Evolutionary conservation across 2,329 filamentous ascomycete species (phyloP).

Genomic region (Achaetomium macrosporum): DNA sequence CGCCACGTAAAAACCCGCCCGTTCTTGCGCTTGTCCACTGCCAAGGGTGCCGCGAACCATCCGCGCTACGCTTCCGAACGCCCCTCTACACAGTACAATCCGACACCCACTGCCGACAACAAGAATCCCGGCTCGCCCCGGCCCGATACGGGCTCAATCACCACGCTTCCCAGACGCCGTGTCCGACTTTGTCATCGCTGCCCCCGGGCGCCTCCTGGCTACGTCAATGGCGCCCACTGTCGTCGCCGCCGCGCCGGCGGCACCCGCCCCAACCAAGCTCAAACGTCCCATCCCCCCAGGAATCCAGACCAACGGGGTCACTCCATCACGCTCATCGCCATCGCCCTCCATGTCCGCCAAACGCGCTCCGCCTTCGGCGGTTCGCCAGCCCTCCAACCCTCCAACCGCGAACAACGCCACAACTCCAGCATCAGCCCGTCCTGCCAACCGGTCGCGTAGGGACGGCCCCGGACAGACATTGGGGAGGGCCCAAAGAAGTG

Average conservation of each 20-base stretch:
- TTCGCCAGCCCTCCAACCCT: constrained; percentile 45
- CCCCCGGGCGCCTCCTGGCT: constrained; percentile 14
- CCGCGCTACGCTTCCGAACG: not conserved
- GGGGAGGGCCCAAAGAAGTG: constrained; percentile 46
- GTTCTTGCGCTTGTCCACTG: too few species aligned
- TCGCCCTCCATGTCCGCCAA: constrained; percentile 53
- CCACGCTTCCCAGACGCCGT: too few species aligned
- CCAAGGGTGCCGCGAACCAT: not conserved
- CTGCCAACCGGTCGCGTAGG: constrained; percentile 53
- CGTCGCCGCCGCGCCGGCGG: constrained; percentile 40
- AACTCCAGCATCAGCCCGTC: constrained; percentile 44
- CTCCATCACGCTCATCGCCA: constrained; percentile 53
- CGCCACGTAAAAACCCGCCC: too few species aligned
- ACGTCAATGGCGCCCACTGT: constrained; percentile 50
- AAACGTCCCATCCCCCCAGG: constrained; percentile 63
- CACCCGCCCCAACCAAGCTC: constrained; percentile 48
- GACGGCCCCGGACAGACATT: constrained; percentile 44
- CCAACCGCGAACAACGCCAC: constrained; percentile 39
- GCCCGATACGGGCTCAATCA: too few species aligned
- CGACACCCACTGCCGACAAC: not conserved
- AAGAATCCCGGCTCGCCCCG: not conserved
- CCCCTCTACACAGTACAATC: too few species aligned
- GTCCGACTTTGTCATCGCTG: constrained; percentile 2
- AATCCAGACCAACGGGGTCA: constrained; percentile 59
- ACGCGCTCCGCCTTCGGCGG: constrained; percentile 39